Percentiles rank a stretch among this genome's conserved stretches.
Evolutionary conservation across 768 basidiomycete species (phyloP).

Genomic region (Tulasnella sp.): DNA sequence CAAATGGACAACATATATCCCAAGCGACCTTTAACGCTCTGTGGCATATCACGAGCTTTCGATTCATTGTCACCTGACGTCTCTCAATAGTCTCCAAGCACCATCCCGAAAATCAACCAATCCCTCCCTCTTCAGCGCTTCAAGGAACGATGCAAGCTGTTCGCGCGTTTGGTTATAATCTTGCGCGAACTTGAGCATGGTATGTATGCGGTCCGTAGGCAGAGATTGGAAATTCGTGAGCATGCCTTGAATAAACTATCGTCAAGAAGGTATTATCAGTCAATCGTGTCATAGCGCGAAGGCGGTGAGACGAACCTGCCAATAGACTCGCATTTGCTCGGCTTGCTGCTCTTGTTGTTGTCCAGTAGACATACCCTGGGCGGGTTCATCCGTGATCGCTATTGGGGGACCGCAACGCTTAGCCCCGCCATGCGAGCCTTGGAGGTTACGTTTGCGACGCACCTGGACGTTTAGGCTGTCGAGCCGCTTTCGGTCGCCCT

Average conservation of each 20-base stretch:
- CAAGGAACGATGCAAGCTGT: constrained; percentile 68
- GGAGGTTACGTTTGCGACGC: not conserved
- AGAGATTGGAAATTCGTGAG: constrained; percentile 73
- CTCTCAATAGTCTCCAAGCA: constrained; percentile 44
- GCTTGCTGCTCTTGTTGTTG: constrained; percentile 62
- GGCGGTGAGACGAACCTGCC: constrained; percentile 48
- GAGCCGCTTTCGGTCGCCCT: constrained; percentile 22
- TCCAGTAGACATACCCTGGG: not conserved
- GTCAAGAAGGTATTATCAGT: constrained; percentile 11
- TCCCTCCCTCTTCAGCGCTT: constrained; percentile 66
- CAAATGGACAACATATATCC: too few relatives aligned
- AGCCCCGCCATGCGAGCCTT: too few relatives aligned
- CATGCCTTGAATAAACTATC: constrained; percentile 81
- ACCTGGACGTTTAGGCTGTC: constrained; percentile 14
- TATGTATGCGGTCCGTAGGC: constrained; percentile 71
- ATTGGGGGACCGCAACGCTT: too few relatives aligned
- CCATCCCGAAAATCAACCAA: constrained; percentile 58
- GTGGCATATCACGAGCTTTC: too few relatives aligned
- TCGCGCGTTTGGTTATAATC: constrained; percentile 70
- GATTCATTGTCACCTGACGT: too few relatives aligned
- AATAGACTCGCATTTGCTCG: constrained; percentile 77
- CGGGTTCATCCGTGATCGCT: too few relatives aligned
- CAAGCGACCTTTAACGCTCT: too few relatives aligned
- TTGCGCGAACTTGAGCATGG: constrained; percentile 74
- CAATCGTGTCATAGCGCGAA: not conserved